These are phyloP conservation scores for Gossypium armourianum DNA, from an alignment of 441 rosid species.

Conservation along the genomic window DNA sequence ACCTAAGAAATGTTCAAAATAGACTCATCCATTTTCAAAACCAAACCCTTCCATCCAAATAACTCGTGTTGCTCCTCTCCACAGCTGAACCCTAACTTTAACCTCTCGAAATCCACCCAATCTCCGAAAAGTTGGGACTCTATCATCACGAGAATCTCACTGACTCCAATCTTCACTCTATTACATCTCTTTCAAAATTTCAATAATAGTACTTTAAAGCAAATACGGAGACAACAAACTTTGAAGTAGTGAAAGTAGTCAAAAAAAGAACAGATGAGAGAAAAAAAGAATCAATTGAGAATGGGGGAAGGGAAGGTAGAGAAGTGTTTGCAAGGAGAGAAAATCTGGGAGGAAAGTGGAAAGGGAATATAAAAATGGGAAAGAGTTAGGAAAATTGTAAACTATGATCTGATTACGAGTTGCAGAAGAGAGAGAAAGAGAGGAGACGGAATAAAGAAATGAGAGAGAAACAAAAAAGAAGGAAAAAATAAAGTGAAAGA, in stretches of 20 bases:
- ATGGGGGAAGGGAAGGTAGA: conserved; percentile 3
- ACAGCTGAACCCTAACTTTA: conserved; percentile 31
- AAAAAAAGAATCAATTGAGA: conserved; percentile 2
- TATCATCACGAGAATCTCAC: conserved; percentile 24
- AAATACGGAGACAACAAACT: background rate
- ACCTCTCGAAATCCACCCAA: conserved; percentile 19
- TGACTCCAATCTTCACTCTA: conserved; percentile 11
- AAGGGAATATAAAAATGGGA: conserved; percentile 32
- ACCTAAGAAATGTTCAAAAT: conserved; percentile 11
- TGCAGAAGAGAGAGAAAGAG: conserved; percentile 22
- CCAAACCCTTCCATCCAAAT: conserved; percentile 27
- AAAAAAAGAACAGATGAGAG: background rate
- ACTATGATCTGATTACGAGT: conserved; percentile 37
- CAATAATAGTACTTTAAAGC: background rate
- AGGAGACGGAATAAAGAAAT: background rate
- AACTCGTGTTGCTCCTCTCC: background rate
- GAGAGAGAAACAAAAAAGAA: background rate
- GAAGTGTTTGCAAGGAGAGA: conserved; percentile 16
- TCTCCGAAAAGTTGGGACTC: conserved; percentile 18
- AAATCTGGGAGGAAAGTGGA: conserved; percentile 15
- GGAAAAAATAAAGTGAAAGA: background rate
- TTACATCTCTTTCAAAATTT: conserved; percentile 9
- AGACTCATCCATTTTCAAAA: conserved; percentile 27
- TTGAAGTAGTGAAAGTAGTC: background rate
- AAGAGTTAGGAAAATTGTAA: conserved; percentile 22